A percentile compares a stretch with the other conserved stretches of the same genome.
These are phyloP conservation scores for Collybia sordida DNA, from an alignment of 768 basidiomycete genomes.

Conservation along the genomic window DNA sequence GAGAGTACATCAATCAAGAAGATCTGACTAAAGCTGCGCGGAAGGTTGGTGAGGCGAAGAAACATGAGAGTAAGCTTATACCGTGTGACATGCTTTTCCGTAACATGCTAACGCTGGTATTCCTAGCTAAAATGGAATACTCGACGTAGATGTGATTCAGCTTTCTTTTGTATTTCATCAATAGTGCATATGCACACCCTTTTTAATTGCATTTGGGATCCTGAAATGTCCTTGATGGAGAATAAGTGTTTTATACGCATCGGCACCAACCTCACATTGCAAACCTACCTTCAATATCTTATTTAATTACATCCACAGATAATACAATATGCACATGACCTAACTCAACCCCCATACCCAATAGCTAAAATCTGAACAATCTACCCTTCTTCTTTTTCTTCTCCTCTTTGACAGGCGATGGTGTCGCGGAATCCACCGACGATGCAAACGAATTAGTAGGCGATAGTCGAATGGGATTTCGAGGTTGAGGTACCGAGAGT, in stretches of 20 bases:
- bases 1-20: conserved; percentile 91
- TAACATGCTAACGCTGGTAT: not conserved
- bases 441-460: conserved; percentile 53
- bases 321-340: conserved; percentile 6
- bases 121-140: conserved; percentile 55
- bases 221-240: too few relatives aligned
- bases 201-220: too few relatives aligned
- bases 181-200: not conserved
- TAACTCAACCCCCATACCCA: not conserved
- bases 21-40: conserved; percentile 95
- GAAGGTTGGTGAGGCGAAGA: conserved; percentile 96
- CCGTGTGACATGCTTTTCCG: too few relatives aligned
- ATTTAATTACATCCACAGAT: conserved; percentile 6
- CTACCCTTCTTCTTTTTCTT: conserved; percentile 74
- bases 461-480: conserved; percentile 43
- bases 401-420: conserved; percentile 49
- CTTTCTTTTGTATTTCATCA: conserved; percentile 14
- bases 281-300: too few relatives aligned
- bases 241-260: too few relatives aligned
- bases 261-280: too few relatives aligned
- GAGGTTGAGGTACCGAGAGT: conserved; percentile 30
- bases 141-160: conserved; percentile 29
- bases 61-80: conserved; percentile 84
- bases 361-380: conserved; percentile 60
- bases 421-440: conserved; percentile 37